Evolutionary conservation across 257 asterid genomes (phyloP).

Genomic region (Capsicum chinense): DNA sequence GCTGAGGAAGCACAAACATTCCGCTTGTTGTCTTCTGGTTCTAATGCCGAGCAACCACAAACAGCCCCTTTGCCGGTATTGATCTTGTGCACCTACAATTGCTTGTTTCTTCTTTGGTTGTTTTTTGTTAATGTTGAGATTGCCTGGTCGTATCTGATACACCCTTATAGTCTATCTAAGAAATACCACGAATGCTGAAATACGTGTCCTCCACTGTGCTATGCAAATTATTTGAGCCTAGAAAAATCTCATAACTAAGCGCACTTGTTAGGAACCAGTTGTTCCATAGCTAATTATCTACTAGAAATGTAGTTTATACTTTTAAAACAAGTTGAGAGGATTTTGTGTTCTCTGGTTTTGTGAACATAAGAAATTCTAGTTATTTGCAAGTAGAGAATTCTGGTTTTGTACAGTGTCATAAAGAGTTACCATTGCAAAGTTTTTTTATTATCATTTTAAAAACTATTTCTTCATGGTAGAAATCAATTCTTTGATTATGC

Average conservation of each 20-base stretch:
- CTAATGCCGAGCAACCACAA: constrained; percentile 29
- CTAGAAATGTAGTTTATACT: not conserved
- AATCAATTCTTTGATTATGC: not conserved
- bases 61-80: constrained; percentile 25
- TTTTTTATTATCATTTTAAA: not conserved
- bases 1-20: constrained; percentile 22
- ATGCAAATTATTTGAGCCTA: not conserved
- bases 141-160: constrained; percentile 10
- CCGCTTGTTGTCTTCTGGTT: constrained; percentile 8
- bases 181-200: not conserved
- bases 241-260: not conserved
- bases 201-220: constrained; percentile 10
- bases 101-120: constrained; percentile 13
- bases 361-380: not conserved
- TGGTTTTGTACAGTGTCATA: not conserved
- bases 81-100: constrained; percentile 19
- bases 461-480: not conserved
- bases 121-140: not conserved
- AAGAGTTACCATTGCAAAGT: not conserved
- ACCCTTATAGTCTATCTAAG: not conserved
- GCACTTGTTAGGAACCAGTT: not conserved
- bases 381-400: not conserved
- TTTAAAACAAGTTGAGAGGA: not conserved
- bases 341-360: constrained; percentile 15
- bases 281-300: not conserved